Base-by-base conservation (phyloP, 23 red algal genomes). In the Gracilaria vermiculophylla region DNA sequence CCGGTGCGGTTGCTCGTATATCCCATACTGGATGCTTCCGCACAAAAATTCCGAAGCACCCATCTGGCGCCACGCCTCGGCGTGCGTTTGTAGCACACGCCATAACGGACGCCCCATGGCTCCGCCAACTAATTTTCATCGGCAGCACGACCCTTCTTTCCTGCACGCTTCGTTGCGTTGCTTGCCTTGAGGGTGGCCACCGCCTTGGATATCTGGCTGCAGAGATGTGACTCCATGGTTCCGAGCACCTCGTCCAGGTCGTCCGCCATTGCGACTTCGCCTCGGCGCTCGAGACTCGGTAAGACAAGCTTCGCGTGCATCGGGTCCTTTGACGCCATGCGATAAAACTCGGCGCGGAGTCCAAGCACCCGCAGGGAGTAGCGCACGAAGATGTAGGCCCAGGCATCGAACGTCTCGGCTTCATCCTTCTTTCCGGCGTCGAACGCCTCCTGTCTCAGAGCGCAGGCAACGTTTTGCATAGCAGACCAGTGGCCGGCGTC, bases 1-100 rank as follows among this genome's bases (percentile, higher is more conserved):
- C 24, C 61, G 55, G 13, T 27, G n/a, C 1, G 81, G 25, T 39
- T 0, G 10, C 9, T 70, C 81, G 40, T 15, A 44, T 7, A 85
- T 56, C 40, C 81, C 61, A 2, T 23, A 71, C 48, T 71, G 19
- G 62, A 71, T 53, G 37, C 42, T 62, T 57, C 81, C 45, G 57
- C 20, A 55, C 8, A 70, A 17, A 3, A 31, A 55, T 24, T 85
- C 81, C 62, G 62, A 85, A 32, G 62, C 71, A 69, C 81, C 62
- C 25, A 85, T 24, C 14, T 73, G 20, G 67, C 67, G 67, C 67
- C 67, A 73, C 25, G 2, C 40, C 15, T 73, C 20, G 5, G 43
- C 43, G 5, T 47, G 5, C 6, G 6, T 5, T 12, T 47, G 43
- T 47, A 12, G 5, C 12, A 12, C 43, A 47, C 12, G 43, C 43